Percentiles rank a stretch among this genome's conserved stretches.
Conservation (phyloP, 2,329 filamentous ascomycete species). For the Juglanconis oblonga region DNA sequence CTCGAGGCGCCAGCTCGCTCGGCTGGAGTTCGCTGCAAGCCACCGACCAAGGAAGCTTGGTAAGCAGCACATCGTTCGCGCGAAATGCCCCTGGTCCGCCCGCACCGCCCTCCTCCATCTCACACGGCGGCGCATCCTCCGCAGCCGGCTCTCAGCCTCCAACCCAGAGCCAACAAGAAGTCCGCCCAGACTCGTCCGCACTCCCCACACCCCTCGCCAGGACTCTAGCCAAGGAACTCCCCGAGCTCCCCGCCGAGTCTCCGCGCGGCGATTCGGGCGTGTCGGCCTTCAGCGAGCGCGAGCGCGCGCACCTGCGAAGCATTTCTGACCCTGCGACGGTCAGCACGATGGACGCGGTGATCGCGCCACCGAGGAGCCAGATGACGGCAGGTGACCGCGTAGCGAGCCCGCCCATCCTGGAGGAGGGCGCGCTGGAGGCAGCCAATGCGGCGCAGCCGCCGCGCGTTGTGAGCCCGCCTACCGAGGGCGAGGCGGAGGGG, state of each 20-base stretch:
- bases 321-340: slow-evolving; percentile 38
- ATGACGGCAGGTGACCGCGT: not conserved
- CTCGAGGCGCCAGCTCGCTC: slow-evolving; percentile 27
- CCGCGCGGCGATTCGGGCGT: slow-evolving; percentile 35
- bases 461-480: slow-evolving; percentile 27
- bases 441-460: slow-evolving; percentile 2
- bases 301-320: slow-evolving; percentile 38
- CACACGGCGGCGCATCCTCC: not conserved
- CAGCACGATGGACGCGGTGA: slow-evolving; percentile 27
- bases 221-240: slow-evolving; percentile 1
- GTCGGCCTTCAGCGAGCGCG: slow-evolving; percentile 39
- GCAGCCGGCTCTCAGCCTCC: slow-evolving; percentile 3
- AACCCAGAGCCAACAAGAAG: not conserved
- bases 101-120: slow-evolving; percentile 9
- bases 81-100: slow-evolving; percentile 1
- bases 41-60: slow-evolving; percentile 30
- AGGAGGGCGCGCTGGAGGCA: slow-evolving; percentile 7
- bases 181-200: slow-evolving; percentile 11
- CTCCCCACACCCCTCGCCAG: slow-evolving; percentile 16
- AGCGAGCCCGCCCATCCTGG: slow-evolving; percentile 2
- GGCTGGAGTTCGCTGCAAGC: slow-evolving; percentile 26
- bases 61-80: slow-evolving; percentile 23
- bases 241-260: slow-evolving; percentile 6
- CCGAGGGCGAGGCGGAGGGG: slow-evolving; percentile 20
- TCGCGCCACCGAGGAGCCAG: slow-evolving; percentile 3